These are phyloP conservation scores for Coniochaeta sp. DNA, from an alignment of 2,329 filamentous ascomycete species.

Conservation along the genomic window DNA sequence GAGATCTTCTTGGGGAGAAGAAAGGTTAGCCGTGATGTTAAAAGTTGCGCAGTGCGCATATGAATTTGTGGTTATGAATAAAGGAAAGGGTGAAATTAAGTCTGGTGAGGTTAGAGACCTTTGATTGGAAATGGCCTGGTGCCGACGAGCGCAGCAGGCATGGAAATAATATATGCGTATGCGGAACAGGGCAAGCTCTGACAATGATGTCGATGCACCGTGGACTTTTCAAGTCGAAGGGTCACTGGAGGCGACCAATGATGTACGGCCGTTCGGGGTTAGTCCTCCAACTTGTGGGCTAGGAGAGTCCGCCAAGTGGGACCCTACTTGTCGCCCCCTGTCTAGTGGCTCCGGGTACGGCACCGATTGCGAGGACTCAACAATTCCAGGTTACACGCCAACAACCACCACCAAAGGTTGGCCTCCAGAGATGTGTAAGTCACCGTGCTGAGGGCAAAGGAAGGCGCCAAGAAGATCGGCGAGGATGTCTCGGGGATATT, in stretches of 20 bases:
- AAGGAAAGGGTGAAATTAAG: not conserved
- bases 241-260: not conserved
- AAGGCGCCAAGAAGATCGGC: not conserved
- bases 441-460: not conserved
- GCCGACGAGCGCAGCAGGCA: conserved; percentile 1
- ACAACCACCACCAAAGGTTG: no score
- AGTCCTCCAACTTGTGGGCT: not conserved
- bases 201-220: conserved; percentile 2
- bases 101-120: not conserved
- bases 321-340: not conserved
- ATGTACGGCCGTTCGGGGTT: not conserved
- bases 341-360: not conserved
- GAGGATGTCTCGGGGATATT: not conserved
- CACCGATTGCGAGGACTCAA: not conserved
- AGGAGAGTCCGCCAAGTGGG: not conserved
- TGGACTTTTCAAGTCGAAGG: not conserved
- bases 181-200: not conserved
- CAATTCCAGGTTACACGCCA: not conserved
- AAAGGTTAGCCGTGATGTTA: conserved; percentile 13
- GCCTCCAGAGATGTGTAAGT: not conserved
- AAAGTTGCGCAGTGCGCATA: not conserved
- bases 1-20: conserved; percentile 8
- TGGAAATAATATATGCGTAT: not conserved
- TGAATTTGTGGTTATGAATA: not conserved
- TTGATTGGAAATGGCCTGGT: not conserved